Conservation (phyloP, 1,284 basidiomycete species). For the Ustanciosporium gigantosporum region DNA sequence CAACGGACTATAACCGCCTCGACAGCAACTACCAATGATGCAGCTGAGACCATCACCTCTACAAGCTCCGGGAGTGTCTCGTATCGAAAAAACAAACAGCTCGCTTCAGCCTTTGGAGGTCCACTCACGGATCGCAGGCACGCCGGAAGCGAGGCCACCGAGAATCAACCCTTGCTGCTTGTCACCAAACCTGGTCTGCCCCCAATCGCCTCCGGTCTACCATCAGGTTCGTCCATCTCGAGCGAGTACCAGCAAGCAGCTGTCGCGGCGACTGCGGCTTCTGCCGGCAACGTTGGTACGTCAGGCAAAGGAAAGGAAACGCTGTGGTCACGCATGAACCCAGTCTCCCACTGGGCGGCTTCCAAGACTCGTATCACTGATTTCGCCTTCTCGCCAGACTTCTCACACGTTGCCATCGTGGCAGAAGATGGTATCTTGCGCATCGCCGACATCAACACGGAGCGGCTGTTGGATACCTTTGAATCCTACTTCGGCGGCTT, state of each 20-base stretch:
- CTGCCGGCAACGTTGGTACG: slow-evolving; percentile 19
- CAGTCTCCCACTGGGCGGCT: slow-evolving; percentile 51
- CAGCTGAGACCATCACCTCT: slow-evolving; percentile 15
- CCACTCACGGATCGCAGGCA: slow-evolving; percentile 23
- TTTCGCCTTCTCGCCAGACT: slow-evolving; percentile 54
- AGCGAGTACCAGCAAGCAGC: slow-evolving; percentile 29
- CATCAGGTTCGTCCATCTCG: slow-evolving; percentile 12
- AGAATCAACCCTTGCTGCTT: slow-evolving; percentile 20
- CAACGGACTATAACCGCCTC: slow-evolving; percentile 26
- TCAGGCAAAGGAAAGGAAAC: slow-evolving; percentile 42
- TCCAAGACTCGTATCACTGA: slow-evolving; percentile 40
- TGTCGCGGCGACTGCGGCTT: slow-evolving; percentile 21
- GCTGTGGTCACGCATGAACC: slow-evolving; percentile 41
- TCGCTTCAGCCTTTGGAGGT: slow-evolving; percentile 3
- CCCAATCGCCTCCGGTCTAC: slow-evolving; percentile 30
- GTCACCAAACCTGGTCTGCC: slow-evolving; percentile 34
- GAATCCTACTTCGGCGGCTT: slow-evolving; percentile 63
- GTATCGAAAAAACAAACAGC: slow-evolving; percentile 4
- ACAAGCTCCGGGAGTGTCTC: slow-evolving; percentile 23
- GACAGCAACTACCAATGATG: slow-evolving; percentile 27
- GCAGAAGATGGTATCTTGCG: slow-evolving; percentile 51
- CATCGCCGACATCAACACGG: slow-evolving; percentile 47
- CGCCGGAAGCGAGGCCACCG: not conserved
- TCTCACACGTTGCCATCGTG: slow-evolving; percentile 42
- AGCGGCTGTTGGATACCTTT: slow-evolving; percentile 44